These are phyloP conservation scores for Penicillium sp. DNA, from an alignment of 2,329 filamentous ascomycete genomes.

Conservation along the genomic window DNA sequence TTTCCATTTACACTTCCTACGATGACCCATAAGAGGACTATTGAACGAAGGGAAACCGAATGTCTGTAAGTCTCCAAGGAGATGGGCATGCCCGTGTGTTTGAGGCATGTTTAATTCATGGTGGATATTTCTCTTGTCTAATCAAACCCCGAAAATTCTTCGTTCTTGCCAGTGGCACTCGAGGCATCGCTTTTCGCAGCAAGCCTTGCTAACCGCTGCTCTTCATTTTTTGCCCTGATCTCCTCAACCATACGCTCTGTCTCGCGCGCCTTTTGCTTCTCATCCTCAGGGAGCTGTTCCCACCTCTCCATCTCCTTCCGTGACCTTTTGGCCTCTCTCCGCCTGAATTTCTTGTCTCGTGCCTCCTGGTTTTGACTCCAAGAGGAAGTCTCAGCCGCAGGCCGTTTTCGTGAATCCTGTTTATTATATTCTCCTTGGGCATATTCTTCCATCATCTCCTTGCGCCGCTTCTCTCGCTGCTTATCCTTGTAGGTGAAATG, in stretches of 20 bases:
- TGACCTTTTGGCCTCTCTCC: conserved; percentile 67
- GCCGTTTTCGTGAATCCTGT: conserved; percentile 56
- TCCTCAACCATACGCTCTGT: conserved; percentile 67
- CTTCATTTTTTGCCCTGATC: conserved; percentile 63
- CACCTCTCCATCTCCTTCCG: conserved; percentile 67
- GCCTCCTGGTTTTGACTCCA: conserved; percentile 74
- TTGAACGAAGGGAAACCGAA: too few species aligned
- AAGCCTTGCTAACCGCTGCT: conserved; percentile 25
- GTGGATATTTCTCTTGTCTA: conserved; percentile 15
- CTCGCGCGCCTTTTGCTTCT: conserved; percentile 66
- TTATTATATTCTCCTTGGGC: conserved; percentile 44
- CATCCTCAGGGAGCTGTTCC: conserved; percentile 71
- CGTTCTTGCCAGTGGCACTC: conserved; percentile 22
- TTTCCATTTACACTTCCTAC: too few species aligned
- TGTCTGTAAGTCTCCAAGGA: too few species aligned
- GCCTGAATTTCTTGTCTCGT: conserved; percentile 65
- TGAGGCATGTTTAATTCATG: background rate
- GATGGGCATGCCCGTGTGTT: too few species aligned
- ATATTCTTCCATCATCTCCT: conserved; percentile 57
- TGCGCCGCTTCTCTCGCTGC: conserved; percentile 67
- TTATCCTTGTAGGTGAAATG: conserved; percentile 74
- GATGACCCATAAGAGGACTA: too few species aligned
- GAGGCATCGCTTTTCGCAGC: conserved; percentile 25
- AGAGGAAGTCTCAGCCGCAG: conserved; percentile 64
- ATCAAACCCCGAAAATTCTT: conserved; percentile 65